Evolutionary conservation across 129 eudicot species (phyloP), one percentile per base, ranked within the genome.

Genomic region (Centella asiatica): DNA sequence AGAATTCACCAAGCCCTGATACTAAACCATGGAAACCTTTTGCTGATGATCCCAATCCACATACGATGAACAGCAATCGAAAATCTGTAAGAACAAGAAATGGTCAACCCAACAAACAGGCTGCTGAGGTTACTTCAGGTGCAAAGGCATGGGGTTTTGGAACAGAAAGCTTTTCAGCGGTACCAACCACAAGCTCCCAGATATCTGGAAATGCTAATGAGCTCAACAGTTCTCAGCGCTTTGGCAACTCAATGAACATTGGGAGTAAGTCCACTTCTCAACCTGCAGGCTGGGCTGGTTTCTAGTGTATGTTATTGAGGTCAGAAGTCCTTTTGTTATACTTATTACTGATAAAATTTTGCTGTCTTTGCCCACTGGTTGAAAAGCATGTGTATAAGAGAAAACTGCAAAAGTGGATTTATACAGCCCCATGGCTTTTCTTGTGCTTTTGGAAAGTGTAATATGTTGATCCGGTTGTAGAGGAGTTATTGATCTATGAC

Each of bases 241-340:
- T 71, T 64, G 83, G 81, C 47, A 88, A 84, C 40, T 58, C 75
- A 12, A 78, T 76, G 80, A 79, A 78, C 58, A 60, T 18, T 23
- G 93, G 83, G 48, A 78, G 84, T 71, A 93, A 82, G 86, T 26
- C 85, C 23, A 79, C 77, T 18, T 54, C 92, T 53, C 96, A 85
- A 70, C 96, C 99, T n/a, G 95, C 99, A 29, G 99, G 99, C 64
- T 93, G 96, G 99, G 96, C 99, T 44, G 96, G 99, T 57, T 93
- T 93, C 76, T 93, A 81, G 58, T 47, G 32, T 71, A 22, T 47
- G 5, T 33, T 26, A 19, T 17, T 26, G 42, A 37, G 8, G 42
- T 37, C 2, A 37, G 42, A 37, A 37, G 14, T 37, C 42, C 14
- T n/a, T n/a, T n/a, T n/a, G n/a, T n/a, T n/a, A n/a, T n/a, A n/a